These are phyloP conservation scores for Pestalotiopsis sp. DNA, from an alignment of 2,329 filamentous ascomycete species.

Conservation along the genomic window DNA sequence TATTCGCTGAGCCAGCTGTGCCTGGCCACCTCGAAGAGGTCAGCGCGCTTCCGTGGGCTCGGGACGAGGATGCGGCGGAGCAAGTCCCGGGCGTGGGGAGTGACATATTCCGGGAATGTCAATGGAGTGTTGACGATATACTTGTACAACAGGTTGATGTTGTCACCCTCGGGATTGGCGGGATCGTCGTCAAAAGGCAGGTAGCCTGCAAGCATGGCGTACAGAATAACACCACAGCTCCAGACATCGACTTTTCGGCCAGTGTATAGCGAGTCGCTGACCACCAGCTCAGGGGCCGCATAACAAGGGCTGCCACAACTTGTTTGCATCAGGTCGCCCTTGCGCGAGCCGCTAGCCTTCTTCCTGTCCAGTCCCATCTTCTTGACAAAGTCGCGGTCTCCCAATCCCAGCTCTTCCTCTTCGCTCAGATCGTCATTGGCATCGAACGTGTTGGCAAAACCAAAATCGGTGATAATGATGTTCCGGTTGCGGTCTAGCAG, in stretches of 20 bases:
- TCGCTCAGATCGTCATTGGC: slow-evolving; percentile 84
- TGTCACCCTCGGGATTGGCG: slow-evolving; percentile 96
- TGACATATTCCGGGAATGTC: slow-evolving; percentile 98
- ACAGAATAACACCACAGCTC: slow-evolving; percentile 98
- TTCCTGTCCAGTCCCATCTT: slow-evolving; percentile 81
- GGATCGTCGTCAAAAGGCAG: slow-evolving; percentile 98
- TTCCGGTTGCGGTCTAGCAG: slow-evolving; percentile 95
- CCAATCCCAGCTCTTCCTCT: slow-evolving; percentile 85
- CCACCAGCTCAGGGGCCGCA: slow-evolving; percentile 93
- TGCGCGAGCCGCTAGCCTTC: slow-evolving; percentile 73
- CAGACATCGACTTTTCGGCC: slow-evolving; percentile 98
- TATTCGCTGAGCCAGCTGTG: slow-evolving; percentile 99
- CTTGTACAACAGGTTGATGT: slow-evolving; percentile 98
- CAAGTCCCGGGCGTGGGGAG: slow-evolving; percentile 91
- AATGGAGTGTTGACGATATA: slow-evolving; percentile 97
- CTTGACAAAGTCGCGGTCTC: slow-evolving; percentile 87
- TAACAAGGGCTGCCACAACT: slow-evolving; percentile 98
- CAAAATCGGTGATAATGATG: slow-evolving; percentile 99
- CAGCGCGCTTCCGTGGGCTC: slow-evolving; percentile 90
- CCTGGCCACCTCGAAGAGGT: slow-evolving; percentile 94
- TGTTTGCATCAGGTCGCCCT: slow-evolving; percentile 97
- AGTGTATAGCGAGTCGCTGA: slow-evolving; percentile 96
- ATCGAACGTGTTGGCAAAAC: slow-evolving; percentile 97
- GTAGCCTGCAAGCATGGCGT: slow-evolving; percentile 98
- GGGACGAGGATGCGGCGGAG: slow-evolving; percentile 92